Conservation (phyloP, 441 rosid species). For the Francoa sonchifolia region DNA sequence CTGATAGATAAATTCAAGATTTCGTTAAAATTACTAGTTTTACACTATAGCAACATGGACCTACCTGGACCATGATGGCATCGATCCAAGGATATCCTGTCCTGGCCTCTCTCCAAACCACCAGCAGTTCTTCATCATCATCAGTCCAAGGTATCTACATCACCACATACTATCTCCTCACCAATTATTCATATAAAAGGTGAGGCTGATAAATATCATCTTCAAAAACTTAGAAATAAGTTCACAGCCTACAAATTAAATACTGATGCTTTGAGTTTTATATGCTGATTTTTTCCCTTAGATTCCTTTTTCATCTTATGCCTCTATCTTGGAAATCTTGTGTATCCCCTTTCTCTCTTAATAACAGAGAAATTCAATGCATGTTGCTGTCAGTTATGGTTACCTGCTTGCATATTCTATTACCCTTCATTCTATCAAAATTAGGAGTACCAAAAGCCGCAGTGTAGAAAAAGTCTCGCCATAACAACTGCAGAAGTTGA, state of each 20-base stretch:
- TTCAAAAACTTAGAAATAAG: too few relatives aligned
- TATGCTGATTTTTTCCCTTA: too few relatives aligned
- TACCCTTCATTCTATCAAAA: slow-evolving; percentile 77
- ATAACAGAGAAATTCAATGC: too few relatives aligned
- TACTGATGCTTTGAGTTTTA: too few relatives aligned
- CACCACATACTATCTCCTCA: slow-evolving; percentile 1
- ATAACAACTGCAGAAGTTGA: slow-evolving; percentile 42
- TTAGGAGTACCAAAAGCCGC: slow-evolving; percentile 83
- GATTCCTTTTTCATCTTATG: too few relatives aligned
- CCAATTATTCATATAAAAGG: too few relatives aligned
- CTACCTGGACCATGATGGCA: slow-evolving; percentile 96
- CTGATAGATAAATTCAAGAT: too few relatives aligned
- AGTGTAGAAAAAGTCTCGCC: slow-evolving; percentile 92
- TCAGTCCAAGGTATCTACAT: slow-evolving; percentile 81
- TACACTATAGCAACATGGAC: slow-evolving; percentile 11
- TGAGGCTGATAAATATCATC: too few relatives aligned
- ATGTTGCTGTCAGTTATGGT: slow-evolving; percentile 4
- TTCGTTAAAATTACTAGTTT: slow-evolving; percentile 4
- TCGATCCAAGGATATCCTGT: slow-evolving; percentile 98
- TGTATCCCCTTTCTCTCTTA: too few relatives aligned
- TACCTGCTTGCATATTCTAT: slow-evolving; percentile 87
- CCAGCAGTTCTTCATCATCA: slow-evolving; percentile 50
- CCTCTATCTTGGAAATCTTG: too few relatives aligned
- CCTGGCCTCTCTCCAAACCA: slow-evolving; percentile 87
- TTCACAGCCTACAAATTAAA: too few relatives aligned